These are phyloP conservation scores for Platanthera zijinensis DNA, from an alignment of 106 monocot species.

Conservation along the genomic window DNA sequence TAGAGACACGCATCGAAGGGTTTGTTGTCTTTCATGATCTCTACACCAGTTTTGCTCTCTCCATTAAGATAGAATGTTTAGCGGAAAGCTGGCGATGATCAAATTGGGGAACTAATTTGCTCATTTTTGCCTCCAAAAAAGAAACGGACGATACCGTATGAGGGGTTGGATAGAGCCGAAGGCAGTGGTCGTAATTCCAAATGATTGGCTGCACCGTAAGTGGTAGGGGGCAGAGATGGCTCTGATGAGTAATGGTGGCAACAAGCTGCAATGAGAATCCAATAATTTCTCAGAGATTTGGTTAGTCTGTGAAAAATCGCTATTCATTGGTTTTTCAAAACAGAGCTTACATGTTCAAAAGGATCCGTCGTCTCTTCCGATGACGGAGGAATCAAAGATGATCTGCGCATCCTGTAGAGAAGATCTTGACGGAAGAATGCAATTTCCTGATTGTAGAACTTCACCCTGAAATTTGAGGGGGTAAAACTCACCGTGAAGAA, in stretches of 20 bases:
- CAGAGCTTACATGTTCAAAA: slow-evolving; percentile 69
- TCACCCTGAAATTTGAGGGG: slow-evolving; percentile 39
- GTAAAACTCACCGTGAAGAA: too few species aligned
- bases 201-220: slow-evolving; percentile 90
- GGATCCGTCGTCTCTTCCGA: slow-evolving; percentile 77
- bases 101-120: too few species aligned
- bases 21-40: too few species aligned
- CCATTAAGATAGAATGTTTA: too few species aligned
- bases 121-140: not conserved
- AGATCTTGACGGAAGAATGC: slow-evolving; percentile 92
- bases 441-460: slow-evolving; percentile 95
- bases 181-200: slow-evolving; percentile 98
- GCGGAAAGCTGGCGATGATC: too few species aligned
- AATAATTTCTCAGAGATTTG: not conserved
- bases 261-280: slow-evolving; percentile 63
- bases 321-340: not conserved
- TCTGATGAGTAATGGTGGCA: slow-evolving; percentile 95
- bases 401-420: slow-evolving; percentile 80
- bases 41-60: too few species aligned
- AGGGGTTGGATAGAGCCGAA: slow-evolving; percentile 84
- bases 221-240: slow-evolving; percentile 96
- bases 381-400: slow-evolving; percentile 77
- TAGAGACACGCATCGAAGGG: too few species aligned
- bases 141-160: slow-evolving; percentile 46
- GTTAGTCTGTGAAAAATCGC: not conserved